These are phyloP conservation scores for Malassezia vespertilionis DNA, from an alignment of 1,284 basidiomycete species.

Conservation along the genomic window DNA sequence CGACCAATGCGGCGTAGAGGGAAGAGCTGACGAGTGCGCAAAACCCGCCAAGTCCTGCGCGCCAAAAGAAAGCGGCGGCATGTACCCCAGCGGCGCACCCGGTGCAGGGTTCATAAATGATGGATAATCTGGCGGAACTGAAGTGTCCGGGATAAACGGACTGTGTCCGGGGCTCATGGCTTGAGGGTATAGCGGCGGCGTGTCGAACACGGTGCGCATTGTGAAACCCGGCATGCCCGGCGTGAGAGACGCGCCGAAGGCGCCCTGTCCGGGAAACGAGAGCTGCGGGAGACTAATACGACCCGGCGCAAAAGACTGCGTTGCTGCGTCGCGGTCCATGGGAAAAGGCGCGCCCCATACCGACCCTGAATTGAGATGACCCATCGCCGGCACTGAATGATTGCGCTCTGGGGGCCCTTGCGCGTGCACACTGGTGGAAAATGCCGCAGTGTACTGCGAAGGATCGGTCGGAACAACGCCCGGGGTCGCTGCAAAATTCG, in stretches of 20 bases:
- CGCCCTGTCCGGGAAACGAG: slow-evolving; percentile 11
- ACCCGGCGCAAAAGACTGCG: slow-evolving; percentile 20
- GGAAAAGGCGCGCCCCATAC: too few species aligned
- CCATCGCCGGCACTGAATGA: too few species aligned
- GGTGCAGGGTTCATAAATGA: slow-evolving; percentile 25
- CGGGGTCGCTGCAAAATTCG: slow-evolving; percentile 15
- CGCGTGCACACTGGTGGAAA: slow-evolving; percentile 4
- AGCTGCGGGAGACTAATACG: slow-evolving; percentile 33
- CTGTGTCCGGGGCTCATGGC: slow-evolving; percentile 47
- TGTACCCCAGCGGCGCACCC: slow-evolving; percentile 18
- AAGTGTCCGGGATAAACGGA: neutral
- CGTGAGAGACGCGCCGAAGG: slow-evolving; percentile 45
- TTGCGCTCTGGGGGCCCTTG: neutral
- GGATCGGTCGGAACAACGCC: slow-evolving; percentile 32
- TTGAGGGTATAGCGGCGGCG: slow-evolving; percentile 47
- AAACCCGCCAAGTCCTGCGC: neutral
- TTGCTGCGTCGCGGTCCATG: neutral
- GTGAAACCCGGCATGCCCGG: slow-evolving; percentile 50
- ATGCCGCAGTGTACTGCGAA: slow-evolving; percentile 44
- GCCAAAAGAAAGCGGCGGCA: neutral
- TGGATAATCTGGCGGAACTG: slow-evolving; percentile 1
- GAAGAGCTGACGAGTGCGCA: slow-evolving; percentile 11
- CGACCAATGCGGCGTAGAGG: slow-evolving; percentile 36
- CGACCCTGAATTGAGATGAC: too few species aligned
- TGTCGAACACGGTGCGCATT: slow-evolving; percentile 48